Conservation (phyloP, 1,139 yeast species). For the Geotrichum histeridarum region DNA sequence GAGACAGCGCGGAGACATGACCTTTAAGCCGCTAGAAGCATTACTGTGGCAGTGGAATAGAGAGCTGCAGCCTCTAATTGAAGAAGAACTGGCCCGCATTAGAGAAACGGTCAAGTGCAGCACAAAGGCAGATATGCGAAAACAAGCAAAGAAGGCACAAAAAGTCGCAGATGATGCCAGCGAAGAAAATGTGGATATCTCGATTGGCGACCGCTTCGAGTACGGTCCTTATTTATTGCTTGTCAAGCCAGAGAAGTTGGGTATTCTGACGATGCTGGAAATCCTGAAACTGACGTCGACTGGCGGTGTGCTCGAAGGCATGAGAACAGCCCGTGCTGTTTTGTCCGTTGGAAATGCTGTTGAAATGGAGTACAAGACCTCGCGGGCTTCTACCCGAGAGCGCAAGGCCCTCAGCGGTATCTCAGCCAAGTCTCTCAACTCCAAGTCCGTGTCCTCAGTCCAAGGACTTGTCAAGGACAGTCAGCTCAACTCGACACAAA, state of each 20-base stretch:
- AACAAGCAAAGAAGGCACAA: slow-evolving; percentile 12
- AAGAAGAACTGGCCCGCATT: slow-evolving; percentile 52
- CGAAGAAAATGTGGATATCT: slow-evolving; percentile 20
- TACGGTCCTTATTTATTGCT: slow-evolving; percentile 77
- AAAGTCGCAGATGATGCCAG: slow-evolving; percentile 18
- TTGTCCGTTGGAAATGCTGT: slow-evolving; percentile 77
- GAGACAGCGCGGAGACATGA: slow-evolving; percentile 39
- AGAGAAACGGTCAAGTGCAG: slow-evolving; percentile 25
- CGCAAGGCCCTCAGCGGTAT: slow-evolving; percentile 43
- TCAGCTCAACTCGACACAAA: slow-evolving; percentile 35
- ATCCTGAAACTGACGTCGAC: slow-evolving; percentile 67
- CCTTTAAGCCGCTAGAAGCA: slow-evolving; percentile 60
- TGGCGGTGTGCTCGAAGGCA: slow-evolving; percentile 76
- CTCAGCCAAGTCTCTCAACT: slow-evolving; percentile 6
- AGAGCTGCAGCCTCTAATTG: slow-evolving; percentile 62
- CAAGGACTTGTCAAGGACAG: slow-evolving; percentile 24
- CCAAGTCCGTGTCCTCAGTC: slow-evolving; percentile 20
- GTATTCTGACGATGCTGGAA: slow-evolving; percentile 81
- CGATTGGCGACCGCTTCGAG: slow-evolving; percentile 49
- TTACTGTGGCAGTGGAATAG: slow-evolving; percentile 74
- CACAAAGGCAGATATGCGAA: slow-evolving; percentile 7
- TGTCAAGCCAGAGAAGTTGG: slow-evolving; percentile 72
- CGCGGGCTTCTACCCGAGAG: slow-evolving; percentile 45
- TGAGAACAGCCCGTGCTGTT: slow-evolving; percentile 80
- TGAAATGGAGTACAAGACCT: slow-evolving; percentile 76